These are phyloP conservation scores for Suillus subalutaceus DNA, from an alignment of 768 basidiomycete genomes.

Conservation along the genomic window DNA sequence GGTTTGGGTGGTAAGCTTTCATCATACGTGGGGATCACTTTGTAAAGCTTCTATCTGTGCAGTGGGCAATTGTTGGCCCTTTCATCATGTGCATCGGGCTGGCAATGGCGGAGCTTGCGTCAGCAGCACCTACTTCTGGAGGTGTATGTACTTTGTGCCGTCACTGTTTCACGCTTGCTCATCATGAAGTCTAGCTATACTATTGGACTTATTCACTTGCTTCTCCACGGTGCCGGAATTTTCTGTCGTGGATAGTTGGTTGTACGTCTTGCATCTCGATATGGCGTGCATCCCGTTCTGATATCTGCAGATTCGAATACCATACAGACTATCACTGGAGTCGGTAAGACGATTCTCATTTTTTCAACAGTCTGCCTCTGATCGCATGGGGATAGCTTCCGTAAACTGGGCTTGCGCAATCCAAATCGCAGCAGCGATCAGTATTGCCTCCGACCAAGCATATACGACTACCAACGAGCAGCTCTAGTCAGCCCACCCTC, in stretches of 20 bases:
- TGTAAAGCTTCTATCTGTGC: not conserved
- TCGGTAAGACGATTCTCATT: constrained; percentile 5
- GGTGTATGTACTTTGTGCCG: not conserved
- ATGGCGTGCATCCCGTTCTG: not conserved
- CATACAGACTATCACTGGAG: constrained; percentile 43
- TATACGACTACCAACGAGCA: constrained; percentile 49
- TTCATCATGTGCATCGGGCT: constrained; percentile 67
- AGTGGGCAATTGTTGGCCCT: constrained; percentile 69
- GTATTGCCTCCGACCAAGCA: constrained; percentile 40
- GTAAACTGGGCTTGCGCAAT: constrained; percentile 4
- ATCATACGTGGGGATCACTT: not conserved
- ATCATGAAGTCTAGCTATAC: constrained; percentile 8
- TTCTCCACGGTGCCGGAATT: not conserved
- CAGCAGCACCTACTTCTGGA: constrained; percentile 3
- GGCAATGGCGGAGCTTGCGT: constrained; percentile 68
- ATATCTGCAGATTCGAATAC: not conserved
- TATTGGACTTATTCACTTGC: constrained; percentile 5
- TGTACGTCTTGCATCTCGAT: constrained; percentile 35
- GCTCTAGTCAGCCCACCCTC: constrained; percentile 44
- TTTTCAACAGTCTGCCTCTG: not conserved
- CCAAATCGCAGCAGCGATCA: constrained; percentile 20
- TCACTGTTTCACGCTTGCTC: constrained; percentile 16
- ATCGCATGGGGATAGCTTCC: not conserved
- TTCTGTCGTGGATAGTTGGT: constrained; percentile 39
- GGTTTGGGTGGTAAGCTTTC: constrained; percentile 2